A percentile compares a stretch with the other conserved stretches of the same genome.
These are phyloP conservation scores for Naganishia kalamii DNA, from an alignment of 768 basidiomycete species.

Conservation along the genomic window DNA sequence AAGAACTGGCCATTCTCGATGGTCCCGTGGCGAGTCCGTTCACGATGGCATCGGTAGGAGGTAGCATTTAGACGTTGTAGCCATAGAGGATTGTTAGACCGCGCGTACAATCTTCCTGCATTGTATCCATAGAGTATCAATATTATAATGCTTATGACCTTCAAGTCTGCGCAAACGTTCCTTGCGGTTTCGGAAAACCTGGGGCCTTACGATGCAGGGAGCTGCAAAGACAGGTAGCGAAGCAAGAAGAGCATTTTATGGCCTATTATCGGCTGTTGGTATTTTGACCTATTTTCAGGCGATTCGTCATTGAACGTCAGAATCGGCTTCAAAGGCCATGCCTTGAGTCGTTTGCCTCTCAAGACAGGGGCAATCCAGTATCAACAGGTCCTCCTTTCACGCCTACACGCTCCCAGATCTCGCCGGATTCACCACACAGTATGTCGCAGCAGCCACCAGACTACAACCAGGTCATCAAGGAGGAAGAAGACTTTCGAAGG, in stretches of 20 bases:
- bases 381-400: not conserved
- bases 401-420: not conserved
- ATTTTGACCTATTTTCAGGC: too few species aligned
- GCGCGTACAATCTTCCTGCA: not conserved
- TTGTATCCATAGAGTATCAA: not conserved
- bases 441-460: not conserved
- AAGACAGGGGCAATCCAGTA: too few species aligned
- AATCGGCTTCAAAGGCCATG: too few species aligned
- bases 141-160: too few species aligned
- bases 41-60: conserved; percentile 24
- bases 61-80: conserved; percentile 11
- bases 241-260: too few species aligned
- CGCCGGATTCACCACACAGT: not conserved
- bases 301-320: too few species aligned
- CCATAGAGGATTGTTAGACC: not conserved
- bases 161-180: too few species aligned
- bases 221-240: too few species aligned
- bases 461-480: conserved; percentile 4
- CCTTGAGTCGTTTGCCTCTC: too few species aligned
- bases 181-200: too few species aligned
- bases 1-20: conserved; percentile 79
- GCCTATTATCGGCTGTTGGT: too few species aligned
- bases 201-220: too few species aligned
- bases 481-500: not conserved
- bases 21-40: conserved; percentile 65